Evolutionary conservation across 1,139 yeast species (phyloP).

Genomic region (Hansenula sp.): DNA sequence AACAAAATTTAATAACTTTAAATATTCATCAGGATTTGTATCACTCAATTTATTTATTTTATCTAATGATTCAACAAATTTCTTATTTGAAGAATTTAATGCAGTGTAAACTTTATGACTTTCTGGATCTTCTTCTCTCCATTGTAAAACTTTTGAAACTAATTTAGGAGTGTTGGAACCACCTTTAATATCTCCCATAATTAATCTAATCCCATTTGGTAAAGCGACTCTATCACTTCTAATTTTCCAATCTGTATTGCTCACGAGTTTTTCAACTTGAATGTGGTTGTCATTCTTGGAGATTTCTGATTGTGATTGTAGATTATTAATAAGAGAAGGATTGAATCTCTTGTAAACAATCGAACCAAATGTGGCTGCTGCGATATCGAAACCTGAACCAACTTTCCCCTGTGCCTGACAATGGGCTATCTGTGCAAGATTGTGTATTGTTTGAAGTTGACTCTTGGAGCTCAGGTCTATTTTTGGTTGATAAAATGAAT

Average conservation of each 20-base stretch:
- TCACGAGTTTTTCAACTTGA: constrained; percentile 36
- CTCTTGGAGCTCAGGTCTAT: constrained; percentile 25
- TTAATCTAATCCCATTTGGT: constrained; percentile 61
- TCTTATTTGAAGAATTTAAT: constrained; percentile 55
- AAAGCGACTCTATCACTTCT: constrained; percentile 48
- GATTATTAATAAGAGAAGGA: constrained; percentile 44
- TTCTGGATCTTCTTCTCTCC: constrained; percentile 54
- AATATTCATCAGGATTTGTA: constrained; percentile 25
- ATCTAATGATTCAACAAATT: constrained; percentile 45
- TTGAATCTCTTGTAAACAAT: constrained; percentile 73
- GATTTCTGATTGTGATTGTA: constrained; percentile 23
- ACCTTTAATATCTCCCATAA: constrained; percentile 91
- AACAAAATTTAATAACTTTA: constrained; percentile 22
- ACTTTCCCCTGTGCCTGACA: constrained; percentile 92
- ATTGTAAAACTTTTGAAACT: constrained; percentile 67
- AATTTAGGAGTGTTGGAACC: constrained; percentile 94
- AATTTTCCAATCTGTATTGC: constrained; percentile 54
- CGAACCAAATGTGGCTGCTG: constrained; percentile 91
- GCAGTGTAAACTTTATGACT: constrained; percentile 48
- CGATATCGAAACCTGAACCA: constrained; percentile 97
- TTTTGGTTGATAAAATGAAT: constrained; percentile 38
- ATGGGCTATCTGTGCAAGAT: constrained; percentile 83
- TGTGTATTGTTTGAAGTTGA: constrained; percentile 50
- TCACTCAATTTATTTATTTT: constrained; percentile 32
- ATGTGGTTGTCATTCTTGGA: constrained; percentile 20